A percentile compares a stretch with the other conserved stretches of the same genome.
These are phyloP conservation scores for Rhodotorula sp. DNA, from an alignment of 1,284 basidiomycete species.

Conservation along the genomic window DNA sequence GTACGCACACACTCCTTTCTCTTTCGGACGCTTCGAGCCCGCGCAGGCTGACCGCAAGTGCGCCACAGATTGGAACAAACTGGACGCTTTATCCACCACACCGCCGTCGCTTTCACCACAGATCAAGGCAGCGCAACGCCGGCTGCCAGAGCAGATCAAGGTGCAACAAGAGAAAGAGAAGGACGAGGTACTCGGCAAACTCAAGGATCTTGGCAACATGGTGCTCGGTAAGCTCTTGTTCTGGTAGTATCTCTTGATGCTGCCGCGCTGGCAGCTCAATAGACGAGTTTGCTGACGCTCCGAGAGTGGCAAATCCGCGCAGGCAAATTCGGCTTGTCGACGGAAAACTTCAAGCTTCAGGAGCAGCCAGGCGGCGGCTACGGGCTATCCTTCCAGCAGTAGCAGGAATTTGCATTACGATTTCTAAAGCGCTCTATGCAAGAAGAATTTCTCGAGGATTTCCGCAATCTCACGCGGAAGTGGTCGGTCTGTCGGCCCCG, in stretches of 20 bases:
- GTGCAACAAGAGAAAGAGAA: conserved; percentile 82
- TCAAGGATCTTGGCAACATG: conserved; percentile 88
- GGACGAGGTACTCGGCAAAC: conserved; percentile 84
- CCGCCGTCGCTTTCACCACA: conserved; percentile 58
- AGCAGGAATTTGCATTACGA: neutral
- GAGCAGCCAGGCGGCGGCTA: conserved; percentile 78
- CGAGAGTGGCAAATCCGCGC: neutral
- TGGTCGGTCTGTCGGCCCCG: neutral
- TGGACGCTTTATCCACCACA: conserved; percentile 63
- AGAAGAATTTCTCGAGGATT: too few relatives aligned
- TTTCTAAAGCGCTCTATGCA: neutral
- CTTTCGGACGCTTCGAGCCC: neutral
- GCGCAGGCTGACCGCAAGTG: neutral
- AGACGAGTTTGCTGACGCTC: neutral
- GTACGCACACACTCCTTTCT: conserved; percentile 53
- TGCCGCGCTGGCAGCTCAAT: conserved; percentile 19
- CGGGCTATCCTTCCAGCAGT: conserved; percentile 73
- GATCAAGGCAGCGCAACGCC: conserved; percentile 56
- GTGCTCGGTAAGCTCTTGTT: conserved; percentile 66
- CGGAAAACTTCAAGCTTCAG: conserved; percentile 75
- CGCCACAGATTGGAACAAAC: conserved; percentile 67
- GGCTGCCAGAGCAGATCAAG: conserved; percentile 66
- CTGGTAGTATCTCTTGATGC: neutral
- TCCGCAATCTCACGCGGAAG: neutral
- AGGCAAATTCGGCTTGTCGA: conserved; percentile 50